Percentiles rank a stretch among this genome's conserved stretches.
Evolutionary conservation across 352 stramenopile genomes (phyloP).

Genomic region (Globisporangium nunn): DNA sequence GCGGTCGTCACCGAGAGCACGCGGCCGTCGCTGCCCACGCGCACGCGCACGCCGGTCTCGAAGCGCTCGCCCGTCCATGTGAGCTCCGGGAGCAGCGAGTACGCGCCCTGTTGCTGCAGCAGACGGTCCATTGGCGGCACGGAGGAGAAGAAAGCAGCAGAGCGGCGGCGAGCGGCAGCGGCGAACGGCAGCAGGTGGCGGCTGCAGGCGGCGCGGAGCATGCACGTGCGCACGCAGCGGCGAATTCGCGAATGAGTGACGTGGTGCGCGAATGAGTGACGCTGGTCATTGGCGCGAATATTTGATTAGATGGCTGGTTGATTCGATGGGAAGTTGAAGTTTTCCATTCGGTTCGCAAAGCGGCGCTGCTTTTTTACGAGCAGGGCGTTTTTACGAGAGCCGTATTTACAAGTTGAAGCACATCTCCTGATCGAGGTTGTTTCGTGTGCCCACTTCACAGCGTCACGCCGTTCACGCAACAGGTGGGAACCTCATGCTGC

Average conservation of each 20-base stretch:
- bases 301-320: slow-evolving; percentile 10
- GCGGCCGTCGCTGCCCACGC: slow-evolving; percentile 35
- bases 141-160: not conserved
- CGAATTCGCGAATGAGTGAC: slow-evolving; percentile 1
- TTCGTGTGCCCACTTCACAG: too few species aligned
- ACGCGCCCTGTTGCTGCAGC: slow-evolving; percentile 17
- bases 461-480: too few species aligned
- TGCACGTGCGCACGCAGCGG: slow-evolving; percentile 5
- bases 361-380: too few species aligned
- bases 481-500: too few species aligned
- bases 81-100: slow-evolving; percentile 57
- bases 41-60: slow-evolving; percentile 43
- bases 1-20: slow-evolving; percentile 32
- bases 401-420: too few species aligned
- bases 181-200: not conserved
- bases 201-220: slow-evolving; percentile 1
- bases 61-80: slow-evolving; percentile 59
- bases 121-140: slow-evolving; percentile 14
- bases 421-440: too few species aligned
- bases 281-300: too few species aligned
- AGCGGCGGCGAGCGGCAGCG: not conserved
- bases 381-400: not conserved
- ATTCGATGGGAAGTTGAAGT: not conserved
- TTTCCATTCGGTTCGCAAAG: too few species aligned
- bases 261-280: slow-evolving; percentile 2